Evolutionary conservation across 345 rosid species (phyloP).

Genomic region (Citrus reticulata): DNA sequence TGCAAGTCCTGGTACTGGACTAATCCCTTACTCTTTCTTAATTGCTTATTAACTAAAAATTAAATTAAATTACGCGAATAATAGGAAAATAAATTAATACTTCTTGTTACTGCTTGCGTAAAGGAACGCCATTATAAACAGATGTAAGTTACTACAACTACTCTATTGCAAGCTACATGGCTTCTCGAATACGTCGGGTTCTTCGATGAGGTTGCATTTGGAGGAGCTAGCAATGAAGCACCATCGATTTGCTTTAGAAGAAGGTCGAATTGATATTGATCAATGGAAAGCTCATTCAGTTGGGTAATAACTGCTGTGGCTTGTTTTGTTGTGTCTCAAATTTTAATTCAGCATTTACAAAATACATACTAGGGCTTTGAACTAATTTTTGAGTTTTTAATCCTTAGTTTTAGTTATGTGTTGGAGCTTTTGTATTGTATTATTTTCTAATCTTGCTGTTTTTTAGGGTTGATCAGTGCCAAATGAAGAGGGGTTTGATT

Average conservation of each 20-base stretch:
- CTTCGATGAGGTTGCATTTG: constrained; percentile 33
- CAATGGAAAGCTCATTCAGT: constrained; percentile 81
- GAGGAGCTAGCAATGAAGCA: constrained; percentile 64
- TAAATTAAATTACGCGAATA: neutral
- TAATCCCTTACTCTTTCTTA: neutral
- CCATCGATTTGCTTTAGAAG: constrained; percentile 47
- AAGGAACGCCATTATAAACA: constrained; percentile 54
- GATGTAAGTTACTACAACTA: constrained; percentile 50
- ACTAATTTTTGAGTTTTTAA: neutral
- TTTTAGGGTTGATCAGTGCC: constrained; percentile 73
- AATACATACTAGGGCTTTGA: neutral
- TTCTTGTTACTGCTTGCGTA: neutral
- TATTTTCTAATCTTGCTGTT: constrained; percentile 20
- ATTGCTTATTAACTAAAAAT: neutral
- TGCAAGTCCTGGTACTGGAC: constrained; percentile 66
- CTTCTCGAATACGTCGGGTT: constrained; percentile 12
- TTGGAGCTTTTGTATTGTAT: neutral
- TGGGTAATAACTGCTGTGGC: constrained; percentile 29
- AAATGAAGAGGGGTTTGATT: constrained; percentile 74
- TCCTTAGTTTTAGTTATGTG: neutral
- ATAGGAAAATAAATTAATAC: neutral
- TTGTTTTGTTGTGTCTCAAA: too few species aligned
- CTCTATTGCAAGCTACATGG: constrained; percentile 42
- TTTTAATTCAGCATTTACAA: neutral
- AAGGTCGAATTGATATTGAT: constrained; percentile 49